Percentiles rank a stretch among this genome's conserved stretches.
These are phyloP conservation scores for Sungouiella thailandica DNA, from an alignment of 805 yeast species.

Conservation along the genomic window DNA sequence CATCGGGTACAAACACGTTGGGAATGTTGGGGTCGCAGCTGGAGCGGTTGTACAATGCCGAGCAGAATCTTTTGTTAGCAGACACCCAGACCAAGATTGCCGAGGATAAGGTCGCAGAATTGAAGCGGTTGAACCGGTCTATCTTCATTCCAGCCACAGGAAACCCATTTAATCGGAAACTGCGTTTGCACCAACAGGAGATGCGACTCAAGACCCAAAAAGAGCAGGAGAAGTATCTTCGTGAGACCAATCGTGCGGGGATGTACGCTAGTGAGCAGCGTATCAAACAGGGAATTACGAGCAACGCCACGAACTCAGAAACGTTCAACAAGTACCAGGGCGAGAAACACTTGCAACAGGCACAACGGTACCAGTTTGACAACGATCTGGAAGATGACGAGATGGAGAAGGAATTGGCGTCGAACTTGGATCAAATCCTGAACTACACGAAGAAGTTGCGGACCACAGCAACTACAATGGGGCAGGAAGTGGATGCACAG, in stretches of 20 bases:
- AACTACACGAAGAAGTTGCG: constrained; percentile 66
- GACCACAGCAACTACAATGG: constrained; percentile 65
- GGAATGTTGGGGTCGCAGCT: constrained; percentile 95
- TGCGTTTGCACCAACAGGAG: constrained; percentile 71
- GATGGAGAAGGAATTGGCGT: constrained; percentile 81
- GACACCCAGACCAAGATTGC: constrained; percentile 79
- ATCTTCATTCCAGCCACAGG: constrained; percentile 72
- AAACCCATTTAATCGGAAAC: constrained; percentile 85
- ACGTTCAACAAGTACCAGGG: constrained; percentile 45
- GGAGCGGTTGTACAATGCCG: constrained; percentile 76
- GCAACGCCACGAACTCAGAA: constrained; percentile 34
- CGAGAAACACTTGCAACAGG: constrained; percentile 49
- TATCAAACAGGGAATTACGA: constrained; percentile 55
- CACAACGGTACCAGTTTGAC: constrained; percentile 74
- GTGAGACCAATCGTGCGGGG: constrained; percentile 55
- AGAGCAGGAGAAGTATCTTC: constrained; percentile 54
- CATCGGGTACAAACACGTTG: constrained; percentile 59
- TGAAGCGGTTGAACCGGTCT: constrained; percentile 73
- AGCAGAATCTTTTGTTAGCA: constrained; percentile 69
- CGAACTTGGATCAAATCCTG: constrained; percentile 75
- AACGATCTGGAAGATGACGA: constrained; percentile 91
- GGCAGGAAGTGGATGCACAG: constrained; percentile 76
- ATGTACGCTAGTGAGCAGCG: constrained; percentile 66
- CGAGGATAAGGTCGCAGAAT: constrained; percentile 74
- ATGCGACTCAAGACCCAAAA: constrained; percentile 58